Evolutionary conservation across 2,329 filamentous ascomycete species (phyloP).

Genomic region (Pseudohalonectria lignicola): DNA sequence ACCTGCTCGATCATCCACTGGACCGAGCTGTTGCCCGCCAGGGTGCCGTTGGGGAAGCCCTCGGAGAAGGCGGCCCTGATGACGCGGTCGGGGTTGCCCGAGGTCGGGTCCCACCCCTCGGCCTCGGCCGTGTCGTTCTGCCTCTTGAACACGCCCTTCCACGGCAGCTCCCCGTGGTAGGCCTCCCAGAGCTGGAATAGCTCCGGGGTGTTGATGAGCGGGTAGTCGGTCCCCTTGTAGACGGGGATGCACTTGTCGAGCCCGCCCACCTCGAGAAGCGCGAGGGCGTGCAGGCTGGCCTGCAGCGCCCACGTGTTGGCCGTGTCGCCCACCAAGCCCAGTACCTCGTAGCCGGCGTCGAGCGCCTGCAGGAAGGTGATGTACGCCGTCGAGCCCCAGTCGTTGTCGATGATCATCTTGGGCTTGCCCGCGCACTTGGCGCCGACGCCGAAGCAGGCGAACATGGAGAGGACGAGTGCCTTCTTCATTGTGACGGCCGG

Average conservation of each 20-base stretch:
- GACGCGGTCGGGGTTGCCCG: conserved; percentile 28
- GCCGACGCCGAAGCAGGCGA: neutral
- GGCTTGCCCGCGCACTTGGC: neutral
- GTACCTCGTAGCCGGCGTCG: conserved; percentile 29
- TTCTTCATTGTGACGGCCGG: neutral
- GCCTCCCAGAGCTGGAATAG: conserved; percentile 31
- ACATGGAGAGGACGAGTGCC: neutral
- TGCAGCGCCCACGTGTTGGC: conserved; percentile 33
- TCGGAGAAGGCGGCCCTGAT: conserved; percentile 28
- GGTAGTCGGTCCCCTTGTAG: conserved; percentile 31
- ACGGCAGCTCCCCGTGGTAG: conserved; percentile 29
- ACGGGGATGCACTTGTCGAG: conserved; percentile 34
- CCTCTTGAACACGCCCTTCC: conserved; percentile 30
- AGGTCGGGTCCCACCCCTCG: conserved; percentile 30
- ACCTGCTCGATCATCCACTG: conserved; percentile 36
- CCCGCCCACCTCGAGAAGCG: conserved; percentile 32
- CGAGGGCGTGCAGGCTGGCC: conserved; percentile 30
- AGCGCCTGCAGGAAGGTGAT: conserved; percentile 31
- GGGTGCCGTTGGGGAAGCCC: conserved; percentile 32
- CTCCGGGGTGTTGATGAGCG: conserved; percentile 31
- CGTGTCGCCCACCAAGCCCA: conserved; percentile 27
- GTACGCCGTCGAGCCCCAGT: conserved; percentile 29
- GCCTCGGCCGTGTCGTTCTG: conserved; percentile 30
- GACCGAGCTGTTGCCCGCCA: conserved; percentile 25
- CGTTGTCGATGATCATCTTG: conserved; percentile 28